Base-by-base conservation (phyloP, 345 rosid species). In the Citrus unshiu region DNA sequence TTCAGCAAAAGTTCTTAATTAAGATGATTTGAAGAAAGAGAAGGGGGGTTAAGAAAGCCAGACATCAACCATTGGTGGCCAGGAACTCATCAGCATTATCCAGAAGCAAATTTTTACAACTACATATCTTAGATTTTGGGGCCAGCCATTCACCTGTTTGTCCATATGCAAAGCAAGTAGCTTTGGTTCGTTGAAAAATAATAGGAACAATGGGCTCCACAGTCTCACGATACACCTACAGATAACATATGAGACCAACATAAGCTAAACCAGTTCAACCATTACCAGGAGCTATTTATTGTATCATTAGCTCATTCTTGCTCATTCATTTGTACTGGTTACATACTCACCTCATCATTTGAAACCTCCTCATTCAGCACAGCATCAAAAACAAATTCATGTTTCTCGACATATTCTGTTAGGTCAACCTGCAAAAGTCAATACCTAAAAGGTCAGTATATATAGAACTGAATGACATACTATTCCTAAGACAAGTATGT, bases 121-220 rank as follows among this genome's bases (percentile, higher is more conserved):
- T 5, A 82, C 58, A 54, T 5, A 70, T 72, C 49, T 9, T 35
- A 40, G 19, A 51, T 40, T 69, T 72, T 65, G 67, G 46, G 54
- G 56, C 58, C 67, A 59, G 68, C 64, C 75, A 78, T 60, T 82
- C 76, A 95, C 98, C 98, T 86, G 99, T 95, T 83, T 95, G 99
- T 75, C 98, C 98, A 88, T 95, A 91, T 66, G 99, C 98, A 89
- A 95, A 95, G 90, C 97, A 95, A 82, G 99, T 95, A 73, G 98
- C 99, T 86, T 95, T 95, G 60, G 90, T 91, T 58, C 96, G 93
- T 77, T 93, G 97, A 75, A 95, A 95, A 76, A 95, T 93, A 63
- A 93, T 90, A 49, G 99, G 99, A 78, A 95, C 95, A 80, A 95
- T 92, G 67, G 98, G 97, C 91, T 95, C 96, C 85, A 95, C 97